A percentile compares a stretch with the other conserved stretches of the same genome.
Conservation (phyloP, 768 basidiomycete species). For the Russula olivacea region DNA sequence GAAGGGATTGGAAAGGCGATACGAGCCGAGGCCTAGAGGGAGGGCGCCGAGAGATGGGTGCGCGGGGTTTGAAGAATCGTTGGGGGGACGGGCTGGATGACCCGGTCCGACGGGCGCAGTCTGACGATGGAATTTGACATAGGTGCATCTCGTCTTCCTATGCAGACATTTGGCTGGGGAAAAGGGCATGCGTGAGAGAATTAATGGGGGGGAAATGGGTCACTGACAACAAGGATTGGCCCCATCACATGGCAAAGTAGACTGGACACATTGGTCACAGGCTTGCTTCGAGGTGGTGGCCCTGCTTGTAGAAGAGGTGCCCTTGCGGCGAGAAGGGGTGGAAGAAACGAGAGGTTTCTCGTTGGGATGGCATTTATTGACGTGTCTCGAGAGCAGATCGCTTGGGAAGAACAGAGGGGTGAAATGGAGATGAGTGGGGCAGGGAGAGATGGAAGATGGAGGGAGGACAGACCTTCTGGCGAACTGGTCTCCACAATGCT, state of each 20-base stretch:
- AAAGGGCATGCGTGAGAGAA: not conserved
- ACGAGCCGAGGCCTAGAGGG: conserved; percentile 9
- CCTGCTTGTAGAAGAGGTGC: conserved; percentile 57
- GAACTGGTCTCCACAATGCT: conserved; percentile 85
- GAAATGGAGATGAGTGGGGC: not conserved
- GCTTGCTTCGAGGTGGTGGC: conserved; percentile 78
- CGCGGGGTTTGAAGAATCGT: conserved; percentile 11
- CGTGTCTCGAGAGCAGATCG: conserved; percentile 78
- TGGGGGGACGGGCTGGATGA: conserved; percentile 37
- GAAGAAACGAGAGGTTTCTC: conserved; percentile 51
- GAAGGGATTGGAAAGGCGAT: conserved; percentile 24
- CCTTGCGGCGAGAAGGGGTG: conserved; percentile 52
- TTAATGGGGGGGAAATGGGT: not conserved
- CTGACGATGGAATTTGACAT: conserved; percentile 76
- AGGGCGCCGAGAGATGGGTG: conserved; percentile 11
- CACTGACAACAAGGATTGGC: conserved; percentile 69
- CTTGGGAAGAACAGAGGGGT: conserved; percentile 34
- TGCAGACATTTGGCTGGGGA: conserved; percentile 65
- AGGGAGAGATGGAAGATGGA: not conserved
- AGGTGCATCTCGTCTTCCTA: conserved; percentile 69
- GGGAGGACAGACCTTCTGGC: conserved; percentile 61
- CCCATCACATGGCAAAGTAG: conserved; percentile 71
- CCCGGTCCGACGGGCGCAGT: conserved; percentile 75
- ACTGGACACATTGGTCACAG: conserved; percentile 79
- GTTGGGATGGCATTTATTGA: conserved; percentile 82